Evolutionary conservation across 495 filamentous ascomycete species (phyloP).

Genomic region (Viridothelium virens): DNA sequence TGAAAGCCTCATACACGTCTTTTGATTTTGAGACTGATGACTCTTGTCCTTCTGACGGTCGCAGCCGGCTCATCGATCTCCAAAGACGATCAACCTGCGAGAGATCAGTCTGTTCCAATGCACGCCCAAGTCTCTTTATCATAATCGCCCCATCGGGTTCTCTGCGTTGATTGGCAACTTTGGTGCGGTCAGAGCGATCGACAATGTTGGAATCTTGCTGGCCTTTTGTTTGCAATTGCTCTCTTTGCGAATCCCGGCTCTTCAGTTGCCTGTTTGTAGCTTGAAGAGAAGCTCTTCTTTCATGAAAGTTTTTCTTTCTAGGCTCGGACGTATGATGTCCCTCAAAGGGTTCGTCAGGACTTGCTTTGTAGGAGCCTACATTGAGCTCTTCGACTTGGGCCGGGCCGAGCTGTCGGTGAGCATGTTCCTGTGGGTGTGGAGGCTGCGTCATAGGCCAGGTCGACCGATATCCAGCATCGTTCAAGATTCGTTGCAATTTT

Average conservation of each 20-base stretch:
- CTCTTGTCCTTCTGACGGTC: not conserved
- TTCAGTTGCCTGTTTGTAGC: too few relatives aligned
- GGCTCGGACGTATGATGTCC: too few relatives aligned
- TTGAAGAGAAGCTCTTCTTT: too few relatives aligned
- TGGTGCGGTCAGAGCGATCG: not conserved
- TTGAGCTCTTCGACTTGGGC: not conserved
- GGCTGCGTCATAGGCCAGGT: not conserved
- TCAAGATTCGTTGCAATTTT: not conserved
- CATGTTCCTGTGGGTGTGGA: not conserved
- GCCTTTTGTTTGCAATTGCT: not conserved
- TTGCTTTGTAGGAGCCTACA: too few relatives aligned
- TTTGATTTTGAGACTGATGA: conserved; percentile 2
- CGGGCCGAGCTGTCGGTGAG: too few relatives aligned
- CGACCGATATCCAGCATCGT: not conserved
- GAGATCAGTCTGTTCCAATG: conserved; percentile 20
- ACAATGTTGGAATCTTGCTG: not conserved
- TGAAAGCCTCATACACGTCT: conserved; percentile 46
- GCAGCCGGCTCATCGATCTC: conserved; percentile 12
- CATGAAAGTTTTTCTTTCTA: too few relatives aligned
- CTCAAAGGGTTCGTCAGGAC: too few relatives aligned
- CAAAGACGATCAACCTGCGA: conserved; percentile 16
- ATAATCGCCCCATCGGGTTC: not conserved
- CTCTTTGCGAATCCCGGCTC: not conserved
- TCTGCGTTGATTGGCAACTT: not conserved
- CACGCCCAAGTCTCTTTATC: conserved; percentile 20